Percentiles rank a stretch among this genome's conserved stretches.
Evolutionary conservation across 495 filamentous ascomycete species (phyloP).

Genomic region (Schizothecium vesticola): DNA sequence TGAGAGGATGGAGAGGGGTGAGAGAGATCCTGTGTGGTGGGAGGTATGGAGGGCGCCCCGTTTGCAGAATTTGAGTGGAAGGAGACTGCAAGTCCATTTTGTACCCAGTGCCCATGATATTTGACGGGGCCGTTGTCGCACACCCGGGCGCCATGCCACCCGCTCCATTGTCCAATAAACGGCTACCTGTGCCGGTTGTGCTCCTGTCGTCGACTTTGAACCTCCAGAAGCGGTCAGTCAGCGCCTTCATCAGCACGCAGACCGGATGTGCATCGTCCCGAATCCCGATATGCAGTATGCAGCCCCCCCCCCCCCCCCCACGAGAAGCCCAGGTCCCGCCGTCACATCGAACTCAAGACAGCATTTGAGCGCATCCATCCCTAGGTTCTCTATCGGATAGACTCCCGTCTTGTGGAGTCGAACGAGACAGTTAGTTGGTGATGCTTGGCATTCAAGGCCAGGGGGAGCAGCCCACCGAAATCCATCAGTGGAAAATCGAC

Average conservation of each 20-base stretch:
- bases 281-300: neutral
- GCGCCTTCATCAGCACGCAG: neutral
- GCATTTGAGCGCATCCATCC: neutral
- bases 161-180: neutral
- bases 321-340: neutral
- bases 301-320: too few relatives aligned
- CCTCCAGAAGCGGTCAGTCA: neutral
- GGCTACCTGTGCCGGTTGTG: too few relatives aligned
- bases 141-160: neutral
- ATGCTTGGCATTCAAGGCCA: neutral
- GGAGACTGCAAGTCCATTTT: too few relatives aligned
- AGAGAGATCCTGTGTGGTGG: neutral
- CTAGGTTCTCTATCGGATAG: too few relatives aligned
- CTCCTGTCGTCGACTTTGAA: neutral
- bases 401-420: neutral
- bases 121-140: neutral
- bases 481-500: neutral
- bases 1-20: neutral
- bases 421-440: neutral
- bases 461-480: neutral
- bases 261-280: neutral
- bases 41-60: neutral
- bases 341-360: neutral
- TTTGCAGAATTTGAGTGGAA: neutral
- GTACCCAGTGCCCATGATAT: too few relatives aligned